phyloP scores from a whole-genome alignment of 1,139 yeast species.

The Blastobotrys persicus region DNA sequence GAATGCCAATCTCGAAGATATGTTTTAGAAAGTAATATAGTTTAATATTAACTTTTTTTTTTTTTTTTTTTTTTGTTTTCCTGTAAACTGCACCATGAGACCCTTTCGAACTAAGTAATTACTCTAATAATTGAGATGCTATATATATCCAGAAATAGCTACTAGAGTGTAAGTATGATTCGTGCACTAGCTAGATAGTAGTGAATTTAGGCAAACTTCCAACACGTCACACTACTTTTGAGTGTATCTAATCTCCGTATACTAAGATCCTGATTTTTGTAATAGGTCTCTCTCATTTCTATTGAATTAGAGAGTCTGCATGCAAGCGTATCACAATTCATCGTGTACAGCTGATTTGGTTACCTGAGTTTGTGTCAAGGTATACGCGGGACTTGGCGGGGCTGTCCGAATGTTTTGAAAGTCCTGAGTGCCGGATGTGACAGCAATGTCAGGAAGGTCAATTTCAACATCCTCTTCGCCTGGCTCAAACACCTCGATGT shows the following conservation, averaged over 20 bases:
- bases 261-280: no score
- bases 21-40: neutral
- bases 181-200: no score
- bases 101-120: no score
- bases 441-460: neutral
- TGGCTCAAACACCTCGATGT: neutral
- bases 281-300: no score
- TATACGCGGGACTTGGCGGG: slow-evolving; percentile 3
- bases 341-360: slow-evolving; percentile 3
- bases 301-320: slow-evolving; percentile 2
- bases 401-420: neutral
- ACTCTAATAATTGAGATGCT: no score
- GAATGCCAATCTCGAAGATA: slow-evolving; percentile 11
- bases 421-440: neutral
- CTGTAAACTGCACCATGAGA: no score
- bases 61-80: no score
- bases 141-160: no score
- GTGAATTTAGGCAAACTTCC: no score
- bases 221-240: no score
- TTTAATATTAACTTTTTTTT: neutral
- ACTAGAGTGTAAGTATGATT: no score
- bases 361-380: neutral
- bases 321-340: slow-evolving; percentile 5
- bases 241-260: no score
- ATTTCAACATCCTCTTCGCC: neutral